Evolutionary conservation across 306 rosid genomes (phyloP).

Genomic region (Pyrus betulifolia): DNA sequence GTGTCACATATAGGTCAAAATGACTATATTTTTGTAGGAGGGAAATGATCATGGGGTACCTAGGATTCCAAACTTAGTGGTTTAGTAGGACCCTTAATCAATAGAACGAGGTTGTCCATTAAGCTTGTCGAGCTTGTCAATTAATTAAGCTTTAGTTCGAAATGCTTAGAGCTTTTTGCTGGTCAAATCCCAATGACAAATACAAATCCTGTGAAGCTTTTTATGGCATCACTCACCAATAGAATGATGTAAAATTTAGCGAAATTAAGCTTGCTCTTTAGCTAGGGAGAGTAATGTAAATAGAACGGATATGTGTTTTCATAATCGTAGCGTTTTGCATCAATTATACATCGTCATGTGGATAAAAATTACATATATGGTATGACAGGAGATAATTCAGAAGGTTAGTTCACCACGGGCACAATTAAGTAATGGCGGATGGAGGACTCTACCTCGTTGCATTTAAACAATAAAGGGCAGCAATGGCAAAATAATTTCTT

Average conservation of each 20-base stretch:
- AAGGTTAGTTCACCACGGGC: too few relatives aligned
- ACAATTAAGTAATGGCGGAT: too few relatives aligned
- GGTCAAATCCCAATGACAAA: not conserved
- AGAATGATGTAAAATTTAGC: not conserved
- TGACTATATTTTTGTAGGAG: not conserved
- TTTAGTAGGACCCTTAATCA: conserved; percentile 39
- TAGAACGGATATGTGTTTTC: too few relatives aligned
- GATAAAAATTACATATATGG: too few relatives aligned
- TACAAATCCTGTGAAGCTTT: not conserved
- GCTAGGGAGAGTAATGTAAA: too few relatives aligned
- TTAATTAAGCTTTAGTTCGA: not conserved
- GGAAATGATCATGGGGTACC: conserved; percentile 16
- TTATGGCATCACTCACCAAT: not conserved
- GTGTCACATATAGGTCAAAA: conserved; percentile 24
- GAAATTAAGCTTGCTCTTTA: too few relatives aligned
- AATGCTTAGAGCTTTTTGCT: not conserved
- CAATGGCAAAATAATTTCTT: too few relatives aligned
- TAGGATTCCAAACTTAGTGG: conserved; percentile 60
- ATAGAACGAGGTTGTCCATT: not conserved
- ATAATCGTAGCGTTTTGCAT: too few relatives aligned
- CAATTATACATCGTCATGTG: too few relatives aligned
- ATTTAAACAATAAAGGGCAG: too few relatives aligned
- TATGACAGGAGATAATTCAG: too few relatives aligned
- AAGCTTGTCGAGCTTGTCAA: not conserved
- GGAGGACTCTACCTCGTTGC: too few relatives aligned